Evolutionary conservation across 352 stramenopile species (phyloP), one percentile per base, ranked within the genome.

Genomic region (Phytopythium ostracodes): DNA sequence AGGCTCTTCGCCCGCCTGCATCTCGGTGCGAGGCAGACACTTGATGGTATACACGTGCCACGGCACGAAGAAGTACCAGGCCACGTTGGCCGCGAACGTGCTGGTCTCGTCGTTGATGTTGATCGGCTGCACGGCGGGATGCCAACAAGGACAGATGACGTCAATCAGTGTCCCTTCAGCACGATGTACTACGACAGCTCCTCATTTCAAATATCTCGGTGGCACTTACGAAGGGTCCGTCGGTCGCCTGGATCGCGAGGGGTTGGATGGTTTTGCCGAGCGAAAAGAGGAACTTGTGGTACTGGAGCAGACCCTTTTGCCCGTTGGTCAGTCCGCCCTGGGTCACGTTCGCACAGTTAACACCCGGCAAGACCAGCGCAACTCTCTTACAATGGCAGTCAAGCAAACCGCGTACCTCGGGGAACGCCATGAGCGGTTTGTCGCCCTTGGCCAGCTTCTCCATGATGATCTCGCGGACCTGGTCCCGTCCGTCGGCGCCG

Each of bases 31-130:
- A 0, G 77, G 77, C 38, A 91, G 66, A 25, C 74, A 77, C 52
- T 78, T 80, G 68, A 91, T 70, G 0, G 67, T 79, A 66, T 88
- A 91, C n/a, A 76, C 68, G 59, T 91, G 81, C 73, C 75, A 91
- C 44, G 81, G 81, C 33, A 80, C 58, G 42, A 91, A 91, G 27
- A 89, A 59, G 55, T 89, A 91, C 81, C 81, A 91, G 1, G 83
- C 60, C 24, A 91, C 77, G n/a, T 91, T 91, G 4, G 81, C 81
- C 14, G 79, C 35, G 68, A 87, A 89, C 36, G 81, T 89, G 55
- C 79, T 89, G 24, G 81, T 89, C 67, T 91, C 81, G 65, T 89
- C 81, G 42, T 91, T 91, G 63, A 89, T 88, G 55, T 91, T 89
- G 46, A 91, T 71, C 17, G 81, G 81, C 77, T 89, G 35, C 4